Conservation (phyloP, 164 flowering plant genomes). For the Berberis thunbergii region DNA sequence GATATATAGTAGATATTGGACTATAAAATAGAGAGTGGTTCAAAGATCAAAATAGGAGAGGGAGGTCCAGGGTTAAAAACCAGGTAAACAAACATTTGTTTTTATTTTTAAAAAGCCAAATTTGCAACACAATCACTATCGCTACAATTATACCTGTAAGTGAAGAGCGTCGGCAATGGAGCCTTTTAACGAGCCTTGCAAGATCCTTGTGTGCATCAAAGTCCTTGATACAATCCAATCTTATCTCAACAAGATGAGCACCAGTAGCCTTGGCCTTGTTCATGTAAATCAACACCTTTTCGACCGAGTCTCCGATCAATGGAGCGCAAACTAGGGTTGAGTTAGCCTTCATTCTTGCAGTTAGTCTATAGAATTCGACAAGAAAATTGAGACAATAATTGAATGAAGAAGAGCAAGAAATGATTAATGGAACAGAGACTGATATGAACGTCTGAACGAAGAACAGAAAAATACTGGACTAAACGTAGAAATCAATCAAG, state of each 20-base stretch:
- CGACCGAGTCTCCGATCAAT: conserved; percentile 48
- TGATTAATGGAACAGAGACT: no score
- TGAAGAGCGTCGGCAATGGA: conserved; percentile 62
- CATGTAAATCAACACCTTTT: conserved; percentile 39
- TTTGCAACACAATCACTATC: neutral
- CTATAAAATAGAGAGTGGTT: no score
- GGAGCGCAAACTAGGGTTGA: conserved; percentile 63
- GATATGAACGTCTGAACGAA: no score
- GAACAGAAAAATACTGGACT: no score
- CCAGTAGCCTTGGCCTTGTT: conserved; percentile 39
- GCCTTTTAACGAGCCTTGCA: conserved; percentile 27
- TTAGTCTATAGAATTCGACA: neutral
- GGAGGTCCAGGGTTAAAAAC: no score
- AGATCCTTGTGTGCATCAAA: conserved; percentile 41
- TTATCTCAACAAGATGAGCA: conserved; percentile 71
- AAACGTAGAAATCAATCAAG: no score
- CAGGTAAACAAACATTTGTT: no score
- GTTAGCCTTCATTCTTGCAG: conserved; percentile 22
- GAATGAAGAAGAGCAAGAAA: neutral
- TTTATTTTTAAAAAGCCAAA: neutral
- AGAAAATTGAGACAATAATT: neutral
- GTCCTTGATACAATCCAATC: conserved; percentile 46
- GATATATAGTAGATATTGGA: no score
- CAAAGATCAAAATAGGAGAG: no score
- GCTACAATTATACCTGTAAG: conserved; percentile 43